phyloP scores from a whole-genome alignment of 1,284 basidiomycete species.

The Wallemia mellicola region DNA sequence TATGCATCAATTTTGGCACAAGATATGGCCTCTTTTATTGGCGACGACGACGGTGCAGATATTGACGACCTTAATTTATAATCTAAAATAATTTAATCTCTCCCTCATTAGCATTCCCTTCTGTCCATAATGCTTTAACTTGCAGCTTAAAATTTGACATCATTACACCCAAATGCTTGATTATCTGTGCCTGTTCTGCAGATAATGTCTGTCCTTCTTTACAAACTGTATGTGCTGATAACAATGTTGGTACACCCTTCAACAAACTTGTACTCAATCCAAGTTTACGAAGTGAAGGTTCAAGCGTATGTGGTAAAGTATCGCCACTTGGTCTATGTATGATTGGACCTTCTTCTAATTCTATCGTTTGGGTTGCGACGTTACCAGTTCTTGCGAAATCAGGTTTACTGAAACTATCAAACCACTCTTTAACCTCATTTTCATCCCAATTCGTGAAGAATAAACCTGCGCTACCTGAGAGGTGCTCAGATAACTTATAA shows the following conservation, averaged over 20 bases:
- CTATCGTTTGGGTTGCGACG: constrained; percentile 38
- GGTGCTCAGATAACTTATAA: constrained; percentile 28
- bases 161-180: constrained; percentile 5
- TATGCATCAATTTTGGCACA: neutral
- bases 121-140: neutral
- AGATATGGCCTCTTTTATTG: neutral
- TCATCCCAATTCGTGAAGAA: constrained; percentile 71
- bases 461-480: constrained; percentile 75
- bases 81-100: neutral
- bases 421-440: constrained; percentile 77
- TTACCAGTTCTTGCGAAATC: constrained; percentile 83
- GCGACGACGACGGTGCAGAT: too few relatives aligned
- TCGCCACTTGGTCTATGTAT: constrained; percentile 31
- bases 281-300: constrained; percentile 73
- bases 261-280: constrained; percentile 57
- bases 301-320: constrained; percentile 83
- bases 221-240: constrained; percentile 53
- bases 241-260: constrained; percentile 61
- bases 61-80: too few relatives aligned
- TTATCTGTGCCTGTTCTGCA: constrained; percentile 21
- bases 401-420: constrained; percentile 55
- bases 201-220: constrained; percentile 49
- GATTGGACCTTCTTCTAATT: constrained; percentile 31
- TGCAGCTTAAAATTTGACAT: constrained; percentile 3
- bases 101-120: neutral